Evolutionary conservation across 2,329 filamentous ascomycete species (phyloP), one percentile per base, ranked within the genome.

Genomic region (Fusarium sp.): DNA sequence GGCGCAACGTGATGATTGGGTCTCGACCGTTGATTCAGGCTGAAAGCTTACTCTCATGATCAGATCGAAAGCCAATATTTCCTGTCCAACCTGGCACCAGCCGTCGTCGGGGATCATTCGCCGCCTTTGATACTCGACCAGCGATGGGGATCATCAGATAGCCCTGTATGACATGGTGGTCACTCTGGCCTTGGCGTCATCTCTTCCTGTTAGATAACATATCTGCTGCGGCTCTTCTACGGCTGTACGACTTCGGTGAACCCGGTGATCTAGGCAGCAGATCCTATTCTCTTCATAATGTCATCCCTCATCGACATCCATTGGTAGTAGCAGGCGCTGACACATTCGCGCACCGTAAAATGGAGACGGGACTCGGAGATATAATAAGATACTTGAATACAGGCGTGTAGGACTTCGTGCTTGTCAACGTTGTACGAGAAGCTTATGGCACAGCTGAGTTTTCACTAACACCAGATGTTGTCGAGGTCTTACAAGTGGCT

Each of bases 131-230:
- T 35, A 36, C 44, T 36, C 15, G n/a, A 28, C 35, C 42, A 32
- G 24, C 24, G 51, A 70, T 65, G 63, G 53, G 66, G 39, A 70
- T 64, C 20, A 30, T 41, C 45, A 65, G 47, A 58, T 56, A 57
- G 22, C 26, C 22, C 26, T 17, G 24, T 35, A 70, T 70, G 67
- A 70, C 51, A 69, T 64, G 54, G 41, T 51, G 45, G 51, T 17
- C 51, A 65, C 41, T 61, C 24, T 28, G 28, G 30, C 8, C 57
- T 65, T 70, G 66, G 58, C 32, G 41, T 53, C 59, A 64, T 57
- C 44, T 62, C 35, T 53, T 28, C 30, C 15, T 63, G 44, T 30
- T 51, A 13, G n/a, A 36, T 48, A 41, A 54, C 24, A 32, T 63
- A 36, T 69, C 12, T 51, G 47, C 26, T 30, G 38, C 14, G 28